phyloP scores from a whole-genome alignment of 2,329 filamentous ascomycete species.

The Paracamarosporium sp. region DNA sequence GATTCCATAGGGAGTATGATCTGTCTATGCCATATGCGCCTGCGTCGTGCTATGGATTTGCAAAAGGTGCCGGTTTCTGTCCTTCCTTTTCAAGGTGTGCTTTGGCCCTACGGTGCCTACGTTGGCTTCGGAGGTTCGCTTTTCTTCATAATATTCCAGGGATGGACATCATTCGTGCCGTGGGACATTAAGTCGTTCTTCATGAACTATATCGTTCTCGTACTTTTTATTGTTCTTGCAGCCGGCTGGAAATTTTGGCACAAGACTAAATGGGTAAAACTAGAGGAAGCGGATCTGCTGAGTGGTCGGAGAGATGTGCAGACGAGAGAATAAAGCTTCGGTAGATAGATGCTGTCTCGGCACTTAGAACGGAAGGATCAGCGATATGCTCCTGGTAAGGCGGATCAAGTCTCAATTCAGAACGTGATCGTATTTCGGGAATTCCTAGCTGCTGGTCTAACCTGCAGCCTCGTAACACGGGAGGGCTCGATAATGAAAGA shows the following conservation, averaged over 20 bases:
- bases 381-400: neutral
- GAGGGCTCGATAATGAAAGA: neutral
- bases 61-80: neutral
- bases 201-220: neutral
- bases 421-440: neutral
- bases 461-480: neutral
- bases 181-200: neutral
- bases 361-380: too few relatives aligned
- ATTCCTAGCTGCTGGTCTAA: neutral
- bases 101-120: neutral
- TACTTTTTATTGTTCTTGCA: neutral
- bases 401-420: neutral
- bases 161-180: neutral
- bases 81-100: neutral
- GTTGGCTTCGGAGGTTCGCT: neutral
- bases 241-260: neutral
- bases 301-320: neutral
- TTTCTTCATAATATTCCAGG: neutral
- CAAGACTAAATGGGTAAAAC: neutral
- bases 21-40: neutral
- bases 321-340: neutral
- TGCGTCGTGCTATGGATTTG: neutral
- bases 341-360: too few relatives aligned
- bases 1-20: neutral
- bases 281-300: neutral